phyloP scores from a whole-genome alignment of 495 filamentous ascomycete species.

The Bacidia rubella region DNA sequence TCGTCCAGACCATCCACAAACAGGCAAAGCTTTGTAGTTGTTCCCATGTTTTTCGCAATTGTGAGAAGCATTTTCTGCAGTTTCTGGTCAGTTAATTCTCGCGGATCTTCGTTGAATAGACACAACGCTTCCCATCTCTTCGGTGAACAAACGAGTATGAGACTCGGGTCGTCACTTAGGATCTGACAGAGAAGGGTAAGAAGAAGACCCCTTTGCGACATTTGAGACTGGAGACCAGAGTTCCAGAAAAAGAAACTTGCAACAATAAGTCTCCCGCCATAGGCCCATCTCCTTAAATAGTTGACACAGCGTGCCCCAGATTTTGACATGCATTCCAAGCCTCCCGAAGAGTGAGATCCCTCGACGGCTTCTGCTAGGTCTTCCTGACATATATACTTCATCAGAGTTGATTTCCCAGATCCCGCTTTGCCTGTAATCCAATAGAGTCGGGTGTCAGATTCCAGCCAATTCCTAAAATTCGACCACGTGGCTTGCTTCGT shows the following conservation, averaged over 20 bases:
- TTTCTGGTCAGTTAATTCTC: neutral
- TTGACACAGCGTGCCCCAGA: constrained; percentile 2
- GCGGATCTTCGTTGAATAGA: neutral
- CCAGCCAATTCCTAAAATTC: constrained; percentile 25
- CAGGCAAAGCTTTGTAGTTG: neutral
- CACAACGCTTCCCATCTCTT: neutral
- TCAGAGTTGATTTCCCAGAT: constrained; percentile 32
- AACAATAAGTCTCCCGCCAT: constrained; percentile 8
- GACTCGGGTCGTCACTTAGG: constrained; percentile 5
- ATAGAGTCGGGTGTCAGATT: constrained; percentile 20
- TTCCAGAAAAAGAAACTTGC: constrained; percentile 24
- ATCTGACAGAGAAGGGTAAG: constrained; percentile 22
- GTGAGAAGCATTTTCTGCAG: neutral
- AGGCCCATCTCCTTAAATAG: constrained; percentile 7
- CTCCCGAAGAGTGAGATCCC: no score
- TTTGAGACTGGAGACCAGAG: constrained; percentile 16
- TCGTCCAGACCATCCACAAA: constrained; percentile 2
- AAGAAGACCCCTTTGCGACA: constrained; percentile 20
- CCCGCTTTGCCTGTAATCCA: constrained; percentile 32
- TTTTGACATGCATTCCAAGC: neutral
- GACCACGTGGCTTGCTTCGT: constrained; percentile 3
- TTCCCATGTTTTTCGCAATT: neutral
- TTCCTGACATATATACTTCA: constrained; percentile 24
- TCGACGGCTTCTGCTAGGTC: no score
- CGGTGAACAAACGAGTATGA: neutral